Evolutionary conservation across 2,329 filamentous ascomycete genomes (phyloP).

Genomic region (Alternaria gaisen): DNA sequence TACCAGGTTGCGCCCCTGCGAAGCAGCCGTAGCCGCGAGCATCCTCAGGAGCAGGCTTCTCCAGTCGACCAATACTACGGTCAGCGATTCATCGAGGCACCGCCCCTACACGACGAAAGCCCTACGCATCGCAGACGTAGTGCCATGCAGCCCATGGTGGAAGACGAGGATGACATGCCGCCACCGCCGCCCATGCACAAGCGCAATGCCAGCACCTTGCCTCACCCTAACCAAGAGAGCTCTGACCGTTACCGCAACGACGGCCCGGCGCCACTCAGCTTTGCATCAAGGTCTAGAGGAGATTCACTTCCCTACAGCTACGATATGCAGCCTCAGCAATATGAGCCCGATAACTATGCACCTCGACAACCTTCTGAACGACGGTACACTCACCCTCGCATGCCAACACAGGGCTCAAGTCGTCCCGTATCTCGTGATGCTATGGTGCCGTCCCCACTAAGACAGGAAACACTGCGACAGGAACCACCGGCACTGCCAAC

Average conservation of each 20-base stretch:
- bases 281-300: slow-evolving; percentile 37
- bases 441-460: slow-evolving; percentile 39
- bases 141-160: slow-evolving; percentile 69
- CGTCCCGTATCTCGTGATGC: slow-evolving; percentile 47
- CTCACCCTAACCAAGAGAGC: slow-evolving; percentile 36
- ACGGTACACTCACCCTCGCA: slow-evolving; percentile 43
- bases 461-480: slow-evolving; percentile 30
- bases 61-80: slow-evolving; percentile 46
- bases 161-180: slow-evolving; percentile 66
- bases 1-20: slow-evolving; percentile 48
- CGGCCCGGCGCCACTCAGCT: slow-evolving; percentile 46
- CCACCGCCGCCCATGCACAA: slow-evolving; percentile 52
- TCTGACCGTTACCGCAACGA: slow-evolving; percentile 36
- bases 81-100: slow-evolving; percentile 42
- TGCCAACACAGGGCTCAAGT: slow-evolving; percentile 30
- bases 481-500: slow-evolving; percentile 38
- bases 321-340: slow-evolving; percentile 38
- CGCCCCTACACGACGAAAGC: slow-evolving; percentile 51
- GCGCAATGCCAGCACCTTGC: slow-evolving; percentile 43
- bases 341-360: slow-evolving; percentile 34
- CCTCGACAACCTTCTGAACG: slow-evolving; percentile 39
- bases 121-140: slow-evolving; percentile 56
- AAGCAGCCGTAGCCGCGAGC: slow-evolving; percentile 38
- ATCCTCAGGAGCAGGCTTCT: slow-evolving; percentile 32
- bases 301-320: slow-evolving; percentile 33